Evolutionary conservation across 169 alveolate species (phyloP).

Genomic region (Theileria sp.): DNA sequence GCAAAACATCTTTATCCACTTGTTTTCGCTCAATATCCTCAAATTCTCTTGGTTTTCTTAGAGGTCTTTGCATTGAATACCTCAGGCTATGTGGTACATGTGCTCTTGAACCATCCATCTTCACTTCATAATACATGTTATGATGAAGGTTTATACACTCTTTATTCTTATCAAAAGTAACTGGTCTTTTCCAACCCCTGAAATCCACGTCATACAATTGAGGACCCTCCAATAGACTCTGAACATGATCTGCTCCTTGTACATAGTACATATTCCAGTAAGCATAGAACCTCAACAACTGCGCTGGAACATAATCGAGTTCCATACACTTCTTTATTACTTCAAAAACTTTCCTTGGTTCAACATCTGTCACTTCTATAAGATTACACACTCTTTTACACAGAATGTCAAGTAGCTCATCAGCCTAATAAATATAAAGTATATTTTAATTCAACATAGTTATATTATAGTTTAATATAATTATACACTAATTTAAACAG

Average conservation of each 20-base stretch:
- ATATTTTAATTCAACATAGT: neutral
- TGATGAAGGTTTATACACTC: conserved; percentile 12
- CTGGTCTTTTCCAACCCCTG: conserved; percentile 62
- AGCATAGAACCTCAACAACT: conserved; percentile 41
- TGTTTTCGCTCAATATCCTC: neutral
- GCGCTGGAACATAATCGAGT: conserved; percentile 13
- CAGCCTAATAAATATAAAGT: conserved; percentile 4
- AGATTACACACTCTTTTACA: conserved; percentile 38
- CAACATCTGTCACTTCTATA: conserved; percentile 37
- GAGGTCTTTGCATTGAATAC: conserved; percentile 27
- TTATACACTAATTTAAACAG: too few relatives aligned
- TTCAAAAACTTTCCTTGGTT: neutral
- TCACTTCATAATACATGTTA: conserved; percentile 17
- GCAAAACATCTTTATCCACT: conserved; percentile 3
- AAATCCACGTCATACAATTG: conserved; percentile 48
- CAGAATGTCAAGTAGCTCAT: conserved; percentile 29
- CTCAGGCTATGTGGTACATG: conserved; percentile 28
- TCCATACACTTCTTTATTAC: conserved; percentile 38
- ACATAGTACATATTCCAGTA: conserved; percentile 29
- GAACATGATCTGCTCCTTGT: conserved; percentile 24
- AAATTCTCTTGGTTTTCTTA: conserved; percentile 25
- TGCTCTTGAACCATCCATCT: conserved; percentile 23
- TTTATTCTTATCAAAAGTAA: neutral
- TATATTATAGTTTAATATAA: too few relatives aligned
- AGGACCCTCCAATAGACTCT: conserved; percentile 15